phyloP scores from a whole-genome alignment of 257 asterid species.

The Nicotiana sylvestris region DNA sequence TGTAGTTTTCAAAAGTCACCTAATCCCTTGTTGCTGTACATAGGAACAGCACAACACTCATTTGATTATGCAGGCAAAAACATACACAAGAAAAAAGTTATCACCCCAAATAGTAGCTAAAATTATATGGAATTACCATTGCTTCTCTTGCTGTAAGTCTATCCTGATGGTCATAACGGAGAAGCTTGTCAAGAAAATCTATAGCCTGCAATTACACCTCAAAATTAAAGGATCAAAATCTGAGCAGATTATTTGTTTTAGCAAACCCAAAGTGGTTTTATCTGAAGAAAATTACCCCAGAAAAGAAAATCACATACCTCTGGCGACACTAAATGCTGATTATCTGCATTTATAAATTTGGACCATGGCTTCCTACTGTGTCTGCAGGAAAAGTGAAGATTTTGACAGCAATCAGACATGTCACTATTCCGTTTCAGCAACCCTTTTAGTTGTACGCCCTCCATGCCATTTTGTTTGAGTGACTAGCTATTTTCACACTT shows the following conservation, averaged over 20 bases:
- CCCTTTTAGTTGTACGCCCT: background rate
- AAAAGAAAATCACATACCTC: conserved; percentile 24
- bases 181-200: conserved; percentile 44
- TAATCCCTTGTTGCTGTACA: background rate
- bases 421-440: background rate
- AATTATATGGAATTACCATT: conserved; percentile 23
- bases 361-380: conserved; percentile 46
- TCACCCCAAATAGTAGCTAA: background rate
- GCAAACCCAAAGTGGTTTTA: background rate
- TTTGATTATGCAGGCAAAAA: background rate
- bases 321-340: conserved; percentile 38
- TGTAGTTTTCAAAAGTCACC: background rate
- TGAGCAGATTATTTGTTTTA: background rate
- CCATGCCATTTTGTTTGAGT: background rate
- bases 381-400: conserved; percentile 20
- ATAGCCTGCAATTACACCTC: conserved; percentile 27
- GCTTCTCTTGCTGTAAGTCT: conserved; percentile 41
- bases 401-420: background rate
- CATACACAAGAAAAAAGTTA: background rate
- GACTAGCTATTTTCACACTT: background rate
- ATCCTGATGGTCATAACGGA: conserved; percentile 41
- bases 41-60: background rate
- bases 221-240: background rate
- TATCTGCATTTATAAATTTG: conserved; percentile 35
- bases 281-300: background rate